These are phyloP conservation scores for Fusarium sp. DNA, from an alignment of 2,329 filamentous ascomycete species.

Conservation along the genomic window DNA sequence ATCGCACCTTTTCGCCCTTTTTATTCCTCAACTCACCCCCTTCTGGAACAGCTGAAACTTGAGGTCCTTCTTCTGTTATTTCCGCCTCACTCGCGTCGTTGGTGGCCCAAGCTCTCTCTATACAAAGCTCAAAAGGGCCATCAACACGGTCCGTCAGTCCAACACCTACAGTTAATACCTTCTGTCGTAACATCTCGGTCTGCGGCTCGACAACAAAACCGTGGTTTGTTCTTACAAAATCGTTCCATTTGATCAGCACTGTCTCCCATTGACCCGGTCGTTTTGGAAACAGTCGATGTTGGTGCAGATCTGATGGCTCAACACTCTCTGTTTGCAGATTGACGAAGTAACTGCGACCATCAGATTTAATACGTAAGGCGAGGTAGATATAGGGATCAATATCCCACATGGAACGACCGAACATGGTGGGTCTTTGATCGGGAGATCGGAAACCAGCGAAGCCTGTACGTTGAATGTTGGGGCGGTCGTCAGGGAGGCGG, in stretches of 20 bases:
- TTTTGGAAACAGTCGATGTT: conserved; percentile 86
- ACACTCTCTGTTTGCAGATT: conserved; percentile 96
- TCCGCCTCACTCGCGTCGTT: conserved; percentile 62
- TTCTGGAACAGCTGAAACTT: conserved; percentile 28
- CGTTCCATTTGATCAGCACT: conserved; percentile 87
- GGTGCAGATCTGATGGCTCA: conserved; percentile 94
- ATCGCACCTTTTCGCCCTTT: conserved; percentile 54
- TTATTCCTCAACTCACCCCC: conserved; percentile 52
- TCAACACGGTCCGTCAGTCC: conserved; percentile 89
- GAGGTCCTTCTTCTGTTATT: conserved; percentile 28
- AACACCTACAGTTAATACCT: conserved; percentile 86
- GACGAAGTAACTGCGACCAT: conserved; percentile 91
- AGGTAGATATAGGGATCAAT: conserved; percentile 91
- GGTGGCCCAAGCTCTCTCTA: conserved; percentile 91
- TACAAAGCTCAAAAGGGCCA: conserved; percentile 87
- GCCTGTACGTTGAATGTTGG: conserved; percentile 81
- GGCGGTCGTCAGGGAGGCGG: conserved; percentile 78
- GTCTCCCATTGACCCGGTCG: conserved; percentile 93
- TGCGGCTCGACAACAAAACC: conserved; percentile 94
- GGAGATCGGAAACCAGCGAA: conserved; percentile 92
- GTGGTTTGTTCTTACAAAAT: conserved; percentile 95
- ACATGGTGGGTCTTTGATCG: conserved; percentile 81
- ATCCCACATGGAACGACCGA: conserved; percentile 88
- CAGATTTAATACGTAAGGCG: conserved; percentile 87
- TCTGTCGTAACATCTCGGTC: conserved; percentile 86